Evolutionary conservation across 1,284 basidiomycete species (phyloP), one percentile per base, ranked within the genome.

Genomic region (Cutaneotrichosporon cutaneum): DNA sequence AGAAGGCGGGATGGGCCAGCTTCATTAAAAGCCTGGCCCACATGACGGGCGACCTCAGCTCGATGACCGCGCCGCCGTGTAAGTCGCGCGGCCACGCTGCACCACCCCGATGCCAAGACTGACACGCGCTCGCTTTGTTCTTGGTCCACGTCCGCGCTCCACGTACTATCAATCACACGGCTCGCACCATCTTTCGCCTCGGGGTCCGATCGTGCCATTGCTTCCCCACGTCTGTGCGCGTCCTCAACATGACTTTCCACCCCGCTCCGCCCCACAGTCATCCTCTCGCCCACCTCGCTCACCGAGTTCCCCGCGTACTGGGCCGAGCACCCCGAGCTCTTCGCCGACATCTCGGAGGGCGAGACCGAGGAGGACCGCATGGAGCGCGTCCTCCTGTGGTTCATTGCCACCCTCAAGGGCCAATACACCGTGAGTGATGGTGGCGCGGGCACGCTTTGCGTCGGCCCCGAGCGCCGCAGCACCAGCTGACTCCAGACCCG

Each of bases 321-420:
- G 93, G 90, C 90, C 72, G 92, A 95, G 77, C 89, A 89, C 58
- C 90, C 91, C 39, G 86, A 87, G 62, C 81, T 91, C 52, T 94
- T 94, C 72, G 86, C 91, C 8, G 85, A 85, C 30, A 95, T 97
- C 73, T 87, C 88, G 18, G 86, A 88, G 72, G 90, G 87, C 27
- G 83, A 82, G 72, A 86, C 85, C 8, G 84, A 86, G 48, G 87
- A 92, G 77, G 86, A 87, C 4, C 83, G 92, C 54, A 84, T 87
- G 16, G 82, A 90, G 61, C 84, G 86, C 18, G 90, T 95, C 21
- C 83, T 95, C 55, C 86, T 84, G 71, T 96, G 93, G 93, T 96
- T 95, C 80, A 90, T 96, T 71, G 87, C 88, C 70, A 97, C 94
- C 0, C 85, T 97, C 63, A 96, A 94, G 78, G 92, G 92, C 42